phyloP scores from a whole-genome alignment of 2,329 filamentous ascomycete genomes.

The Cytospora paraplurivora region DNA sequence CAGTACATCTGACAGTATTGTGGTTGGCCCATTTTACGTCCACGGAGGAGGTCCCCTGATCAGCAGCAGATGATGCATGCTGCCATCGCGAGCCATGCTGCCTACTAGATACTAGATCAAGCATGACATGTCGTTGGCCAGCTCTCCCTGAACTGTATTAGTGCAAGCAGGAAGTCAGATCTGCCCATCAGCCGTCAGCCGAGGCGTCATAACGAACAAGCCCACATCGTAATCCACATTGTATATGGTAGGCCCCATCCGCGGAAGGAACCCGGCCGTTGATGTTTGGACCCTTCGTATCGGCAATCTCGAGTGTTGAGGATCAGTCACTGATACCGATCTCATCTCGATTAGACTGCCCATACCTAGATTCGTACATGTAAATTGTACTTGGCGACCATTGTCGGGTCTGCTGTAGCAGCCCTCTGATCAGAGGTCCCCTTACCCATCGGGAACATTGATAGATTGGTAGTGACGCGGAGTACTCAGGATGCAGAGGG shows the following conservation, averaged over 20 bases:
- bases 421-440: background rate
- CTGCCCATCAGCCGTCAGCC: background rate
- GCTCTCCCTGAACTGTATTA: background rate
- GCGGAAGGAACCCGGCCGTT: conserved; percentile 9
- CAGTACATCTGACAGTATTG: background rate
- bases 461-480: background rate
- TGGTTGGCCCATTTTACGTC: background rate
- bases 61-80: background rate
- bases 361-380: background rate
- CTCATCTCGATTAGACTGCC: background rate
- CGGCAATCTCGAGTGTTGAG: conserved; percentile 8
- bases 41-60: conserved; percentile 14
- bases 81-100: background rate
- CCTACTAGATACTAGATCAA: conserved; percentile 15
- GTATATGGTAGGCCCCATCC: conserved; percentile 3
- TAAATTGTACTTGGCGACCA: background rate
- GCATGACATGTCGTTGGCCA: conserved; percentile 13
- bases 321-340: background rate
- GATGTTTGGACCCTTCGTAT: conserved; percentile 4
- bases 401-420: background rate
- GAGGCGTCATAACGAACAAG: conserved; percentile 1
- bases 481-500: background rate
- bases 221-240: background rate
- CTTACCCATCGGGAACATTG: background rate
- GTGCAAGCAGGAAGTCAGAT: background rate